phyloP scores from a whole-genome alignment of 805 yeast genomes.

The Yamadazyma sp. region DNA sequence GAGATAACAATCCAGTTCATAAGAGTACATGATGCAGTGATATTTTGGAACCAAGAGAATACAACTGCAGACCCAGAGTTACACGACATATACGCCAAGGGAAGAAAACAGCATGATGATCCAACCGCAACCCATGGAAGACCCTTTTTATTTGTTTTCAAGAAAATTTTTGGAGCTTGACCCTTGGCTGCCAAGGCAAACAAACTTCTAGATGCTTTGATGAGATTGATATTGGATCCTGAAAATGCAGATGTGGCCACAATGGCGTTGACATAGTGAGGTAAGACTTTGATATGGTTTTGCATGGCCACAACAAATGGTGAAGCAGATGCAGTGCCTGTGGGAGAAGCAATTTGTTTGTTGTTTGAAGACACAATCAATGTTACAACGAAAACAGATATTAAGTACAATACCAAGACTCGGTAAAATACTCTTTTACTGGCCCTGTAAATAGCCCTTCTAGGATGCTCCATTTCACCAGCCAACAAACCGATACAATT shows the following conservation, averaged over 20 bases:
- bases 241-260: conserved; percentile 42
- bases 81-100: conserved; percentile 38
- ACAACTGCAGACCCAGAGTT: conserved; percentile 60
- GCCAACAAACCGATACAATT: conserved; percentile 24
- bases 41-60: conserved; percentile 53
- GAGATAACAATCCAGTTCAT: conserved; percentile 59
- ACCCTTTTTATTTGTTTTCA: conserved; percentile 31
- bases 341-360: conserved; percentile 22
- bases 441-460: conserved; percentile 30
- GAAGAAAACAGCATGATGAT: conserved; percentile 27
- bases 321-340: conserved; percentile 33
- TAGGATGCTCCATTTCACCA: conserved; percentile 35
- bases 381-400: conserved; percentile 31
- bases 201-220: conserved; percentile 31
- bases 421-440: conserved; percentile 31
- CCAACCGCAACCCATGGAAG: conserved; percentile 16
- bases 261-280: conserved; percentile 38
- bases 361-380: conserved; percentile 34
- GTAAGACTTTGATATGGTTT: conserved; percentile 34
- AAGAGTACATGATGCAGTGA: conserved; percentile 68
- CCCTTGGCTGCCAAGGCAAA: conserved; percentile 29
- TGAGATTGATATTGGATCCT: conserved; percentile 32
- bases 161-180: conserved; percentile 37
- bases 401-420: conserved; percentile 28
- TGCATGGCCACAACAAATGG: conserved; percentile 43